These are phyloP conservation scores for Penicillium nordicum DNA, from an alignment of 2,329 filamentous ascomycete genomes.

Conservation along the genomic window DNA sequence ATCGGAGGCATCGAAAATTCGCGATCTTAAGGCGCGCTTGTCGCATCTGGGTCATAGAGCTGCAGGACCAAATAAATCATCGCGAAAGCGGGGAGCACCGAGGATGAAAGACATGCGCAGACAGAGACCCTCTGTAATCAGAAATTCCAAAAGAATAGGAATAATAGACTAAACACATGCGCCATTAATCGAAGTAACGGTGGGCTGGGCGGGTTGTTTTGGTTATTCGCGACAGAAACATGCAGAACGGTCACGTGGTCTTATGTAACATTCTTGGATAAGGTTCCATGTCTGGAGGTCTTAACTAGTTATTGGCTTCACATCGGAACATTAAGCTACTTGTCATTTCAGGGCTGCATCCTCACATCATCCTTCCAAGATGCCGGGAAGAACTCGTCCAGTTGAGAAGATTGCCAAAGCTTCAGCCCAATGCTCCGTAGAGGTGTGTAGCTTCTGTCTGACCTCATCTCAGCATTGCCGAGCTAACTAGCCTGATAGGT, in stretches of 20 bases:
- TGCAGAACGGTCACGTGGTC: slow-evolving; percentile 18
- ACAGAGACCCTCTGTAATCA: slow-evolving; percentile 8
- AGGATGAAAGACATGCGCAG: slow-evolving; percentile 13
- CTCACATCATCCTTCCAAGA: slow-evolving; percentile 23
- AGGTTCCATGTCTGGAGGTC: background rate
- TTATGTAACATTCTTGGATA: slow-evolving; percentile 20
- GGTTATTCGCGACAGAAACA: slow-evolving; percentile 27
- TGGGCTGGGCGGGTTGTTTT: slow-evolving; percentile 20
- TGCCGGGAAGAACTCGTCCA: slow-evolving; percentile 55
- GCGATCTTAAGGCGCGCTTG: slow-evolving; percentile 46
- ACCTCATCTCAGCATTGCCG: background rate
- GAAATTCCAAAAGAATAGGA: slow-evolving; percentile 3
- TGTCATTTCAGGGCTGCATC: background rate
- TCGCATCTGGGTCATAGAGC: slow-evolving; percentile 44
- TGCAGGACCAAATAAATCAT: slow-evolving; percentile 39
- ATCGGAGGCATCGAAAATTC: slow-evolving; percentile 51
- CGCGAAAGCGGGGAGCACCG: slow-evolving; percentile 28
- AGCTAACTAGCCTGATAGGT: slow-evolving; percentile 54
- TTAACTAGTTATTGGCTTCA: background rate
- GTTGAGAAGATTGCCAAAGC: slow-evolving; percentile 68
- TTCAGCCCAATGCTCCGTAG: slow-evolving; percentile 61
- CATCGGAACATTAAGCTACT: background rate
- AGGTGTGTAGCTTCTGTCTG: slow-evolving; percentile 47
- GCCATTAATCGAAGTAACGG: background rate
- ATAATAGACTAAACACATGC: slow-evolving; percentile 1